Evolutionary conservation across 2,329 filamentous ascomycete genomes (phyloP).

Genomic region (Acephala macrosclerotiorum): DNA sequence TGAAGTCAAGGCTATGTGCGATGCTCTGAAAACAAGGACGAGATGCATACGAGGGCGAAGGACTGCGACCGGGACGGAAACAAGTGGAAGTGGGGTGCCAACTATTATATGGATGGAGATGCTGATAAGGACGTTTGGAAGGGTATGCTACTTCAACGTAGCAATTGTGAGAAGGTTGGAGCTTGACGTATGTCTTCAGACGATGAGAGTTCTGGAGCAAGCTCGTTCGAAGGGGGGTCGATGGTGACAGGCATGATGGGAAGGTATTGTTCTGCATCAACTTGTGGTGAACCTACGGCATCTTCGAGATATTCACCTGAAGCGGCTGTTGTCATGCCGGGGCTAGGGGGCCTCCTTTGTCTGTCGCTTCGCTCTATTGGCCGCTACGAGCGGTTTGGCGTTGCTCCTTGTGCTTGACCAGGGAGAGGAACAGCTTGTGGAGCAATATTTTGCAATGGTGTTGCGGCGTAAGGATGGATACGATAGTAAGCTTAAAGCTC

Average conservation of each 20-base stretch:
- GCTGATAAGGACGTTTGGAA: background rate
- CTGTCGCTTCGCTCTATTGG: too few relatives aligned
- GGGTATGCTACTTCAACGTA: background rate
- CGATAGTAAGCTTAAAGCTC: background rate
- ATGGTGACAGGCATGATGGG: too few relatives aligned
- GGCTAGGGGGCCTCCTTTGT: too few relatives aligned
- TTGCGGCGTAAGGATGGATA: background rate
- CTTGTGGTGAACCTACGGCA: too few relatives aligned
- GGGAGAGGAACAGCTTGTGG: background rate
- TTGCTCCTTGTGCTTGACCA: background rate
- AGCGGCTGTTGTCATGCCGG: too few relatives aligned
- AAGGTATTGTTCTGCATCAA: too few relatives aligned
- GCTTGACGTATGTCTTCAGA: background rate
- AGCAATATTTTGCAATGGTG: background rate
- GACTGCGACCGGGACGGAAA: background rate
- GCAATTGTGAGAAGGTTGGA: background rate
- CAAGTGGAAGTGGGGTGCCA: constrained; percentile 1
- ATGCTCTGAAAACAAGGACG: background rate
- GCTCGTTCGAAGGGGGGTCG: too few relatives aligned
- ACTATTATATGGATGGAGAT: background rate
- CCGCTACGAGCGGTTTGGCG: background rate
- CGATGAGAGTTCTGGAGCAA: too few relatives aligned
- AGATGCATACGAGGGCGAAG: background rate
- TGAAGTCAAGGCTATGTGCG: background rate
- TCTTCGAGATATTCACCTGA: too few relatives aligned